Conservation (phyloP, 768 basidiomycete genomes). For the Lentinula sp. region DNA sequence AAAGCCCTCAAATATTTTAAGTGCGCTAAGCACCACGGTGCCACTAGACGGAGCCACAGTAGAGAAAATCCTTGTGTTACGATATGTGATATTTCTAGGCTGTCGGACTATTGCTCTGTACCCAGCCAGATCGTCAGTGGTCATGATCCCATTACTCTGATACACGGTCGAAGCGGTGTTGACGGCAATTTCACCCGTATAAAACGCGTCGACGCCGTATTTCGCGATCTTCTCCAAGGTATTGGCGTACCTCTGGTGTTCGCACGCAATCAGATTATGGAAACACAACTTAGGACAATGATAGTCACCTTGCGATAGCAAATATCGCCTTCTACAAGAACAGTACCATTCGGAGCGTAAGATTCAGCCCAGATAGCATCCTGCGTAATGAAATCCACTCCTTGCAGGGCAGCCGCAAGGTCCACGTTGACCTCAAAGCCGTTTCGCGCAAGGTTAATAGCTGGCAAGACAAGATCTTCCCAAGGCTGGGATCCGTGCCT, state of each 20-base stretch:
- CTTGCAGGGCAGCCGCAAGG: constrained; percentile 8
- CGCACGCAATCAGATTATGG: background rate
- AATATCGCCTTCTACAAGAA: constrained; percentile 13
- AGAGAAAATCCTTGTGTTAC: constrained; percentile 20
- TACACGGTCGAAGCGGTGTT: constrained; percentile 10
- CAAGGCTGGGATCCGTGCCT: constrained; percentile 40
- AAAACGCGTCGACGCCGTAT: constrained; percentile 18
- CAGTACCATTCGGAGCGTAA: constrained; percentile 20
- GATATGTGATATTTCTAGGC: constrained; percentile 21
- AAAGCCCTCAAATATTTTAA: constrained; percentile 29
- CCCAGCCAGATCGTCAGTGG: constrained; percentile 10
- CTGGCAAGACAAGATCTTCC: constrained; percentile 35
- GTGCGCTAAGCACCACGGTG: constrained; percentile 24
- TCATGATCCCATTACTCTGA: constrained; percentile 13
- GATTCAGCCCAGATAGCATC: constrained; percentile 20
- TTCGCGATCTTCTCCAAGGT: constrained; percentile 15
- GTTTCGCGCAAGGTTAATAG: constrained; percentile 29
- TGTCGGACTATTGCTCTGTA: constrained; percentile 15
- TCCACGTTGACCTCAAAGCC: constrained; percentile 16
- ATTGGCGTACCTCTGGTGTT: constrained; percentile 16
- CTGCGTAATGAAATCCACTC: constrained; percentile 3
- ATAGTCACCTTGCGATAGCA: constrained; percentile 14
- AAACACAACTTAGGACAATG: background rate
- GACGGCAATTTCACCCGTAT: constrained; percentile 12
- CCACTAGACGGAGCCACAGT: constrained; percentile 33